Evolutionary conservation across 371 early-diverging fungal genomes (phyloP).

Genomic region (Mortierella sp.): DNA sequence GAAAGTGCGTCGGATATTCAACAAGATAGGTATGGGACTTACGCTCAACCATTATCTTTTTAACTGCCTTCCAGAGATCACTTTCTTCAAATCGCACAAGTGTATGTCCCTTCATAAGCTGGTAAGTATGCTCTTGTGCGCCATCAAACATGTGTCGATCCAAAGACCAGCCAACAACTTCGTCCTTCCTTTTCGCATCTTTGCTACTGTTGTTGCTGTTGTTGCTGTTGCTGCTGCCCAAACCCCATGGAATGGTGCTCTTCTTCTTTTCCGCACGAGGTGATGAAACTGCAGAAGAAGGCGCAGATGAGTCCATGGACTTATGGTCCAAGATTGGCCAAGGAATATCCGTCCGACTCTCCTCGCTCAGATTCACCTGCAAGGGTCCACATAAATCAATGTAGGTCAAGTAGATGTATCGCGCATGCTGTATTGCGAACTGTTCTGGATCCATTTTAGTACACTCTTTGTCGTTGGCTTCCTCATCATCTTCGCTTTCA

Average conservation of each 20-base stretch:
- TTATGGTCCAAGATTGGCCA: conserved; percentile 48
- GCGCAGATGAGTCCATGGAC: background rate
- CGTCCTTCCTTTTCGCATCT: background rate
- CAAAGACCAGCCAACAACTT: conserved; percentile 36
- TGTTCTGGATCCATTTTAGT: conserved; percentile 14
- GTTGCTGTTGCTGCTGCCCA: background rate
- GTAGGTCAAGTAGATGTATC: conserved; percentile 68
- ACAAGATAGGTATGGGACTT: conserved; percentile 12
- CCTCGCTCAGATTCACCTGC: conserved; percentile 67
- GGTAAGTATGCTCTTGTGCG: conserved; percentile 69
- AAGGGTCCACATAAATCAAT: conserved; percentile 64
- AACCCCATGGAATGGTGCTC: background rate
- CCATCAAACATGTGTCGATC: conserved; percentile 70
- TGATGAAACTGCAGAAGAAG: background rate
- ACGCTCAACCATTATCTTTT: conserved; percentile 47
- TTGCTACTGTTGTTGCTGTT: background rate
- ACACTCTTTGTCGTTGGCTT: background rate
- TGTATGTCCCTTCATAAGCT: conserved; percentile 66
- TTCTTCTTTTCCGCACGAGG: background rate
- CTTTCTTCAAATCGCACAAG: conserved; percentile 68
- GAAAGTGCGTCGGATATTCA: background rate
- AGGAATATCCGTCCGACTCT: conserved; percentile 62
- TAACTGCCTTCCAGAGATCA: conserved; percentile 42
- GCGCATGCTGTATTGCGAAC: conserved; percentile 59
- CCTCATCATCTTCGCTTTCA: conserved; percentile 9